phyloP scores from a whole-genome alignment of 176 grass and related monocot genomes.

The bread wheat (Triticum aestivum) region DNA sequence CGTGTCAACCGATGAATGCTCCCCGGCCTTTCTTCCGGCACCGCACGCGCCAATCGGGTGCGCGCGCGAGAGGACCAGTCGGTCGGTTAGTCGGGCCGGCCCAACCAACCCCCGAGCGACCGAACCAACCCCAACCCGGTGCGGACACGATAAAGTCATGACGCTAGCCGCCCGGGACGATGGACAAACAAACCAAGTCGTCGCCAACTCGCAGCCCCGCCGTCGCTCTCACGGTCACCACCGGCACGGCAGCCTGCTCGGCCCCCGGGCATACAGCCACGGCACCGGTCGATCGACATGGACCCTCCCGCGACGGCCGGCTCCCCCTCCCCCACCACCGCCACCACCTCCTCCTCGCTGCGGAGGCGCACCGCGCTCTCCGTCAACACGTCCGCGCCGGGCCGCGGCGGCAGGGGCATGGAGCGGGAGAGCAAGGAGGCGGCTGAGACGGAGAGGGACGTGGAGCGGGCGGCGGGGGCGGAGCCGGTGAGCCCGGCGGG shows the following conservation, averaged over 20 bases:
- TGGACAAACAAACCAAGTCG: neutral
- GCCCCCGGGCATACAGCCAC: neutral
- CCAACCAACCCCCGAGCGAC: neutral
- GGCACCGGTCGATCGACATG: conserved; percentile 21
- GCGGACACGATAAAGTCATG: neutral
- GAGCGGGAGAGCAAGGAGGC: neutral
- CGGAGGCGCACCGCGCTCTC: conserved; percentile 18
- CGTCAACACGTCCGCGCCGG: conserved; percentile 9
- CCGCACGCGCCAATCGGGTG: no score
- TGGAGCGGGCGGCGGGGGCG: neutral
- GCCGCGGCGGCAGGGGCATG: neutral
- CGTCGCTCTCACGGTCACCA: neutral
- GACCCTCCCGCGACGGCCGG: conserved; percentile 16
- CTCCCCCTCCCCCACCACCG: neutral
- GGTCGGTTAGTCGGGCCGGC: no score
- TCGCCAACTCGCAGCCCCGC: neutral
- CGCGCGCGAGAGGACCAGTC: no score
- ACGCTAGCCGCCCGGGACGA: no score
- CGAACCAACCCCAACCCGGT: neutral
- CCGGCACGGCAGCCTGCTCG: no score
- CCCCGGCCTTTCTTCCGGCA: no score
- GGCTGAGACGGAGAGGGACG: neutral
- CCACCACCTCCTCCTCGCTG: neutral
- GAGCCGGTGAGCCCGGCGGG: conserved; percentile 81
- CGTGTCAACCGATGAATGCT: neutral